Evolutionary conservation across 352 stramenopile genomes (phyloP).

Genomic region (Pythium sp.): DNA sequence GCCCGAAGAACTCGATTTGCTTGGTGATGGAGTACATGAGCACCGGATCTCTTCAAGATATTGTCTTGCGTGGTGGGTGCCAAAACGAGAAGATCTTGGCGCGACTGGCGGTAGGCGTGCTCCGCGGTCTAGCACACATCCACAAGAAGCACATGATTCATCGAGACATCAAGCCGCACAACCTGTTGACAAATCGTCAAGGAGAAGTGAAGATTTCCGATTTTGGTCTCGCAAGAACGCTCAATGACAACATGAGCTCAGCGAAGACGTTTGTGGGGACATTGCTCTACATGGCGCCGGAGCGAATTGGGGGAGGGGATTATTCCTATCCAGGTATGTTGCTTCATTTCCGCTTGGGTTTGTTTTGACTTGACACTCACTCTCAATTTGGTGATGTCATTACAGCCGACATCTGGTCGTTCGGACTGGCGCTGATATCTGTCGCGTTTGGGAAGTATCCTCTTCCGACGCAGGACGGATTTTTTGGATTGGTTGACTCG

Average conservation of each 20-base stretch:
- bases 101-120: conserved; percentile 64
- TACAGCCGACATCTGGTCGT: conserved; percentile 82
- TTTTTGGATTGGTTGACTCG: conserved; percentile 86
- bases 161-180: conserved; percentile 91
- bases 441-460: conserved; percentile 83
- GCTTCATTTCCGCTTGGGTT: not conserved
- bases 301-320: conserved; percentile 89
- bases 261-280: conserved; percentile 94
- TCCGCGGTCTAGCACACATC: conserved; percentile 83
- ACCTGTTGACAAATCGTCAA: conserved; percentile 84
- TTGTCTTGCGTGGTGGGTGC: conserved; percentile 79
- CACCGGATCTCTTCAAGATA: conserved; percentile 88
- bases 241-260: conserved; percentile 68
- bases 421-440: conserved; percentile 72
- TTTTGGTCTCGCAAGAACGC: conserved; percentile 78
- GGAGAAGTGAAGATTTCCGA: conserved; percentile 89
- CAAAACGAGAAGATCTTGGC: conserved; percentile 82
- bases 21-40: conserved; percentile 95
- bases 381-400: conserved; percentile 1
- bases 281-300: conserved; percentile 93
- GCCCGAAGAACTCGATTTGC: conserved; percentile 84
- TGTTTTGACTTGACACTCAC: not conserved
- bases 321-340: conserved; percentile 83
- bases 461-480: conserved; percentile 82
- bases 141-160: conserved; percentile 89